These are phyloP conservation scores for Cryptosporidium sp. DNA, from an alignment of 169 alveolate genomes.

Conservation along the genomic window DNA sequence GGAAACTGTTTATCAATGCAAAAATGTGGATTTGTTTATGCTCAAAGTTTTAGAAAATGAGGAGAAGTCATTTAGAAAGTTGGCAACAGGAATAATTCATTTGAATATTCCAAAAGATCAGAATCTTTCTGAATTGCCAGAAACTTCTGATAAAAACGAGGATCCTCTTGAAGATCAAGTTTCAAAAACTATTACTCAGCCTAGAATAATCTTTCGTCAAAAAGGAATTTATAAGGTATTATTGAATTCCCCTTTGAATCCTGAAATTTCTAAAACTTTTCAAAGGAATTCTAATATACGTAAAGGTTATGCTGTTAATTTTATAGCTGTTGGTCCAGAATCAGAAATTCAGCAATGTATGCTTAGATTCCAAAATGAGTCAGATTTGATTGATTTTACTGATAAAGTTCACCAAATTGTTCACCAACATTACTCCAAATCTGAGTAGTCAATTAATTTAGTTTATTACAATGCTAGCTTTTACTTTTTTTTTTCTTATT, in stretches of 20 bases:
- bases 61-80: constrained; percentile 35
- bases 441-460: not conserved
- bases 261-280: constrained; percentile 52
- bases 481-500: not conserved
- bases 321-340: constrained; percentile 38
- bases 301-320: constrained; percentile 57
- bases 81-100: constrained; percentile 51
- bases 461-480: not conserved
- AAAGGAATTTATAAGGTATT: constrained; percentile 64
- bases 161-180: not conserved
- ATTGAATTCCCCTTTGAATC: constrained; percentile 50
- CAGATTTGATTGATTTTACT: constrained; percentile 27
- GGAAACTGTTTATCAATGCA: constrained; percentile 55
- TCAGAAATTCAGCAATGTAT: constrained; percentile 54
- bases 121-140: not conserved
- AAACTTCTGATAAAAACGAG: not conserved
- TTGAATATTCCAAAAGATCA: constrained; percentile 39
- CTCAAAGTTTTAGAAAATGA: constrained; percentile 20
- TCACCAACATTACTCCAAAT: not conserved
- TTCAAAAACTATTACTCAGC: constrained; percentile 21
- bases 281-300: constrained; percentile 40
- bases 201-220: constrained; percentile 70
- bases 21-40: constrained; percentile 48
- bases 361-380: constrained; percentile 65
- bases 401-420: constrained; percentile 15